These are phyloP conservation scores for Pythium volutum DNA, from an alignment of 352 stramenopile species.

Conservation along the genomic window DNA sequence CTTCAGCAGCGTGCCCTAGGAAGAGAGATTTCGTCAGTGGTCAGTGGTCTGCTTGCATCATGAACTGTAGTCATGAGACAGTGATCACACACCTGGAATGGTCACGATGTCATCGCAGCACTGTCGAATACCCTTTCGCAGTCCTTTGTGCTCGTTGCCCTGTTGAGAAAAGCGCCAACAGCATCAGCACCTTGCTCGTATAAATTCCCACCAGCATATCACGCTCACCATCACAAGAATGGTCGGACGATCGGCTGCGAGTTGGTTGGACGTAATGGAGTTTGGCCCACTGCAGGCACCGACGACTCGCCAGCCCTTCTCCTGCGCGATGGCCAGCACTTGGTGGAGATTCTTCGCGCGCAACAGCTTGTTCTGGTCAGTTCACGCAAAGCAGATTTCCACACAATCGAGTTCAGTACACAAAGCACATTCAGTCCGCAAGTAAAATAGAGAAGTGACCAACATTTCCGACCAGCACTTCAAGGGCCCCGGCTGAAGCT, in stretches of 20 bases:
- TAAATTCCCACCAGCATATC: not conserved
- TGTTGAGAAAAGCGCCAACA: constrained; percentile 13
- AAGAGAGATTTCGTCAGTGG: too few species aligned
- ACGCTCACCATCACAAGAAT: constrained; percentile 77
- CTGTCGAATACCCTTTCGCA: constrained; percentile 68
- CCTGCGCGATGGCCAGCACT: constrained; percentile 50
- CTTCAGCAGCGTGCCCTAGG: constrained; percentile 47
- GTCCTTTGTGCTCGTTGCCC: constrained; percentile 77
- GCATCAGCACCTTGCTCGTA: not conserved
- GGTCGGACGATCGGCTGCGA: constrained; percentile 45
- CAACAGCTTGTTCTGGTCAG: constrained; percentile 55
- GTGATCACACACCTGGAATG: constrained; percentile 45
- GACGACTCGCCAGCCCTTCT: constrained; percentile 71
- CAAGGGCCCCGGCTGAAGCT: constrained; percentile 67
- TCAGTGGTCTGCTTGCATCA: too few species aligned
- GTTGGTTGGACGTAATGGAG: constrained; percentile 57
- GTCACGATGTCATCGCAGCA: constrained; percentile 73
- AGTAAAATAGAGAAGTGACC: not conserved
- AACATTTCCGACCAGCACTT: constrained; percentile 77
- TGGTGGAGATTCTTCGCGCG: constrained; percentile 71
- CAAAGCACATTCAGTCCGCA: not conserved
- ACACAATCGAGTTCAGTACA: too few species aligned
- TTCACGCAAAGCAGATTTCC: not conserved
- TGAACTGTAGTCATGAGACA: not conserved
- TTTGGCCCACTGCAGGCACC: constrained; percentile 72